These are phyloP conservation scores for Wickerhamomyces silvicola DNA, from an alignment of 805 yeast genomes.

Conservation along the genomic window DNA sequence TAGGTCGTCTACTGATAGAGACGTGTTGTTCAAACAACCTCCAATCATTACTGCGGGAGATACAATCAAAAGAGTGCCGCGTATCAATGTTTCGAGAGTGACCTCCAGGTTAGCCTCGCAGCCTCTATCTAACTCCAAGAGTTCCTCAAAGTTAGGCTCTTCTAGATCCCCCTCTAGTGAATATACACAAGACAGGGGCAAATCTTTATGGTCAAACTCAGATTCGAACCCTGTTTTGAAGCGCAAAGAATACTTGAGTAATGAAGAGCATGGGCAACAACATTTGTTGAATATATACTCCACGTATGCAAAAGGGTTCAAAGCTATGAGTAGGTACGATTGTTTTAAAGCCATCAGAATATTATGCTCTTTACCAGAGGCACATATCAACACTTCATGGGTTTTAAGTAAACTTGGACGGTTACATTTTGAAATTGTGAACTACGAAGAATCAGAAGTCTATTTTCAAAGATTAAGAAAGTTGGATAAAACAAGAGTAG, in stretches of 20 bases:
- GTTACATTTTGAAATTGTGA: conserved; percentile 79
- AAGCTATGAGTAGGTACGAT: conserved; percentile 59
- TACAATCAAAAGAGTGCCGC: conserved; percentile 18
- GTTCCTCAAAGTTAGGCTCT: not conserved
- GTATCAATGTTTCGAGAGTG: conserved; percentile 36
- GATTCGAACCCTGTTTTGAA: conserved; percentile 4
- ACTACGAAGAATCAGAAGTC: conserved; percentile 68
- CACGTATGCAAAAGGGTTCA: conserved; percentile 53
- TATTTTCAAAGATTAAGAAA: conserved; percentile 57
- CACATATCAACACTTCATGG: conserved; percentile 73
- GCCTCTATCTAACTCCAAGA: conserved; percentile 23
- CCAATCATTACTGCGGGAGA: conserved; percentile 13
- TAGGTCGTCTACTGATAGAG: conserved; percentile 15
- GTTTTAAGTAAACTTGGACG: conserved; percentile 76
- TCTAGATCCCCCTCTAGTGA: conserved; percentile 7
- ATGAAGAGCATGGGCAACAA: conserved; percentile 29
- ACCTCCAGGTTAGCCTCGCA: conserved; percentile 43
- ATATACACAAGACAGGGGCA: conserved; percentile 11
- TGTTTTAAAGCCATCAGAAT: conserved; percentile 74
- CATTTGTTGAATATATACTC: conserved; percentile 43
- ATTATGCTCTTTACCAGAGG: conserved; percentile 55
- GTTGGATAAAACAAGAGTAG: conserved; percentile 69
- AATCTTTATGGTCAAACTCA: conserved; percentile 1
- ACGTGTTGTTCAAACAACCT: conserved; percentile 16
- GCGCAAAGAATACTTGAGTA: conserved; percentile 10